These are phyloP conservation scores for Aegilops sharonensis DNA, from an alignment of 176 grass and related monocot genomes.

Conservation along the genomic window DNA sequence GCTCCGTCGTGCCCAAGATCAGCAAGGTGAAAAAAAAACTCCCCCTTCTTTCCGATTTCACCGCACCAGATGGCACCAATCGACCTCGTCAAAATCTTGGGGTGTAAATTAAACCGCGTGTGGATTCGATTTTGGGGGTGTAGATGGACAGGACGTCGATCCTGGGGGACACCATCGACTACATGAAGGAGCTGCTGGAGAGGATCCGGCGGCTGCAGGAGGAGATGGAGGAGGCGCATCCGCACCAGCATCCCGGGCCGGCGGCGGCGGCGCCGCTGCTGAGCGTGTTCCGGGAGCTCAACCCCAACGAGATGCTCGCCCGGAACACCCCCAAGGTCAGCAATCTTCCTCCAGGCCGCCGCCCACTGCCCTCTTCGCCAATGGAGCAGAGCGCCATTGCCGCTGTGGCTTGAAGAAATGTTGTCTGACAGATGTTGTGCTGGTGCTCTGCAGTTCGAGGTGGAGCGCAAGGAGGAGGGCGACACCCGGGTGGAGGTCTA, in stretches of 20 bases:
- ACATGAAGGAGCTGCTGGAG: constrained; percentile 98
- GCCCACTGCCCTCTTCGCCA: too few species aligned
- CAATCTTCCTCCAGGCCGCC: too few species aligned
- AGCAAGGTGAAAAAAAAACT: constrained; percentile 67
- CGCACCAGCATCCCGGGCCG: neutral
- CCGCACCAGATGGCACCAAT: neutral
- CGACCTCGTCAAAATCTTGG: neutral
- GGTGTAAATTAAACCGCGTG: neutral
- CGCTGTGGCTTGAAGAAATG: neutral
- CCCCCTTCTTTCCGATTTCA: neutral
- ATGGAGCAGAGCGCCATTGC: neutral
- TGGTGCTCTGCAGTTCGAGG: constrained; percentile 56
- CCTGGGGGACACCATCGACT: constrained; percentile 96
- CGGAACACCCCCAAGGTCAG: constrained; percentile 80
- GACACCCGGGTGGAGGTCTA: constrained; percentile 92
- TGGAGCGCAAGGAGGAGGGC: constrained; percentile 71
- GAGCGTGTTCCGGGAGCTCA: constrained; percentile 72
- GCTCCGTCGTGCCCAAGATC: constrained; percentile 98
- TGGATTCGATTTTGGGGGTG: neutral
- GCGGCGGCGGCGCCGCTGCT: constrained; percentile 37
- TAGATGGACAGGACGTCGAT: constrained; percentile 98
- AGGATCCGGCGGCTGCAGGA: constrained; percentile 80
- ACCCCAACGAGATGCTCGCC: constrained; percentile 80
- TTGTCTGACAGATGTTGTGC: neutral
- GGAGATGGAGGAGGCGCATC: constrained; percentile 46